Conservation (phyloP, 495 filamentous ascomycete genomes). For the Hypoxylon trugodes region DNA sequence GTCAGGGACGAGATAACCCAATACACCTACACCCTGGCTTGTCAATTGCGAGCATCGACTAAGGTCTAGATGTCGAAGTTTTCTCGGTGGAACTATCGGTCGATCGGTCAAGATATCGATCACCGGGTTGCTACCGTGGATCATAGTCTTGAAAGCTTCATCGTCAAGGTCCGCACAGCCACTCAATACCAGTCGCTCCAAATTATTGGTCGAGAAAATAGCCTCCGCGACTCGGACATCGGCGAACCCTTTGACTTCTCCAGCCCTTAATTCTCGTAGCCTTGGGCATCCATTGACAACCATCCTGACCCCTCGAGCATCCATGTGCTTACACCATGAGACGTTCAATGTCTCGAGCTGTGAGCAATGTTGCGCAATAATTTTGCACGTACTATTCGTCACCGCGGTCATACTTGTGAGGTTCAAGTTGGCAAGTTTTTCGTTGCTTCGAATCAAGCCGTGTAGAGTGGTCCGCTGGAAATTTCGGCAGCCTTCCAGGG, state of each 20-base stretch:
- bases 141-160: constrained; percentile 70
- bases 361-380: constrained; percentile 84
- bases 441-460: constrained; percentile 79
- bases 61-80: constrained; percentile 84
- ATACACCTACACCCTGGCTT: constrained; percentile 68
- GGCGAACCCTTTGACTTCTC: constrained; percentile 83
- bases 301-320: constrained; percentile 78
- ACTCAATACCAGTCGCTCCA: constrained; percentile 80
- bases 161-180: constrained; percentile 82
- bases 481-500: constrained; percentile 87
- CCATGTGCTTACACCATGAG: constrained; percentile 88
- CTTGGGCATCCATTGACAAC: constrained; percentile 76
- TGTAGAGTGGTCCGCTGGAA: constrained; percentile 79
- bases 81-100: constrained; percentile 80
- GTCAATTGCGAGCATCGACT: constrained; percentile 79
- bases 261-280: constrained; percentile 81
- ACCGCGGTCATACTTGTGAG: constrained; percentile 81
- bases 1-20: constrained; percentile 78
- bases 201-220: constrained; percentile 79
- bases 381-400: constrained; percentile 85
- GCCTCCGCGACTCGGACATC: constrained; percentile 71
- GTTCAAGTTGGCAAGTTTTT: constrained; percentile 80
- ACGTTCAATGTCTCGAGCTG: constrained; percentile 84
- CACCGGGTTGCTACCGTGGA: constrained; percentile 76
- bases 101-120: constrained; percentile 79